phyloP scores from a whole-genome alignment of 1,139 yeast genomes.

The Pichia cactophila region DNA sequence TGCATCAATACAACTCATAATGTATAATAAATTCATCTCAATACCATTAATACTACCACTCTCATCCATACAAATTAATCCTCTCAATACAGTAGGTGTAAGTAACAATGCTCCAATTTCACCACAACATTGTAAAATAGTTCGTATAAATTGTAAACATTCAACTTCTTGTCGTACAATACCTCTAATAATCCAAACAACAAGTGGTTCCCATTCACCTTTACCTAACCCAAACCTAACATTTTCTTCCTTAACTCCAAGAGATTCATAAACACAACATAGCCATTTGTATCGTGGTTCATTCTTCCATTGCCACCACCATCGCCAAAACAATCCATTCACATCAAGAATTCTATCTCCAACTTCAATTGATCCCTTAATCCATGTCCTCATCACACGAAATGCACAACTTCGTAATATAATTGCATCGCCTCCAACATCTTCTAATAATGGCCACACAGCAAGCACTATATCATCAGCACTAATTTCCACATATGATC shows the following conservation, averaged over 20 bases:
- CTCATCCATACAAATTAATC: not conserved
- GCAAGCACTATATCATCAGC: conserved; percentile 1
- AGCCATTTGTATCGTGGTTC: not conserved
- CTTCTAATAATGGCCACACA: conserved; percentile 10
- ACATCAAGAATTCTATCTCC: not conserved
- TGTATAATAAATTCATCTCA: not conserved
- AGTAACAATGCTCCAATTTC: not conserved
- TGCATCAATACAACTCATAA: not conserved
- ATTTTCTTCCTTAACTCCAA: not conserved
- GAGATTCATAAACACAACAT: not conserved
- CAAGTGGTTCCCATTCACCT: not conserved
- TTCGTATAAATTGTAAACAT: not conserved
- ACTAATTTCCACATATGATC: not conserved
- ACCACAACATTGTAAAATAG: not conserved
- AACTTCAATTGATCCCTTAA: not conserved
- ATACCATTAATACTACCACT: not conserved
- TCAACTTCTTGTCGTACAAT: not conserved
- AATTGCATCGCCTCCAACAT: not conserved
- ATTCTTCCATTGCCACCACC: not conserved
- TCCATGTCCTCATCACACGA: not conserved
- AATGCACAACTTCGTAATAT: not conserved
- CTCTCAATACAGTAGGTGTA: not conserved
- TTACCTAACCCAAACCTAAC: not conserved
- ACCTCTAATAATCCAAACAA: not conserved
- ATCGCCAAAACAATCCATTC: conserved; percentile 7